These are phyloP conservation scores for Akanthomyces muscarius DNA, from an alignment of 2,329 filamentous ascomycete species.

Conservation along the genomic window DNA sequence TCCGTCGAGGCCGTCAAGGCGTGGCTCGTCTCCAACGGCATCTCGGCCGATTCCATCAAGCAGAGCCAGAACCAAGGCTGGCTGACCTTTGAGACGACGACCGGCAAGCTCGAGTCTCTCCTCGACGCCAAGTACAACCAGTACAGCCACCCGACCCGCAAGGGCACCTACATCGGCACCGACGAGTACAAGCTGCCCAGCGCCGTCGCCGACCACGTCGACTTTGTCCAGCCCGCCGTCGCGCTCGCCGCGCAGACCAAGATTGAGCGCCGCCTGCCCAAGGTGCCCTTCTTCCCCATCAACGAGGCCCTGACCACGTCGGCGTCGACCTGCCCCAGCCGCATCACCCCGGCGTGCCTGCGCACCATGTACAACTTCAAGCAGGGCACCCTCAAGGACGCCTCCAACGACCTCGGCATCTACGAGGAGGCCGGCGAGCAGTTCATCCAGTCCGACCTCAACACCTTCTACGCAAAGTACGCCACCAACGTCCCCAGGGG, in stretches of 20 bases:
- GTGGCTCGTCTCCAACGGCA: conserved; percentile 50
- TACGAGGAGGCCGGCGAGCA: conserved; percentile 38
- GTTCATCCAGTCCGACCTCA: conserved; percentile 38
- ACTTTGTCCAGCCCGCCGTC: conserved; percentile 38
- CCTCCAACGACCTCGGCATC: conserved; percentile 37
- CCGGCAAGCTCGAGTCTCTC: conserved; percentile 35
- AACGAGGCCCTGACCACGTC: conserved; percentile 33
- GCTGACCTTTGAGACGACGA: conserved; percentile 19
- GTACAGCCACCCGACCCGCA: conserved; percentile 37
- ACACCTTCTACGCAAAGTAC: conserved; percentile 34
- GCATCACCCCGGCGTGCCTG: background rate
- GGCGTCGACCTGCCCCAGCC: background rate
- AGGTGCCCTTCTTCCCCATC: background rate
- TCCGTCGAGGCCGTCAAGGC: conserved; percentile 45
- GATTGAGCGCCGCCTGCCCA: conserved; percentile 19
- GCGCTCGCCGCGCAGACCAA: conserved; percentile 20
- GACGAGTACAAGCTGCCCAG: conserved; percentile 38
- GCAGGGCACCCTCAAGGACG: conserved; percentile 37
- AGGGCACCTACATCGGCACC: conserved; percentile 32
- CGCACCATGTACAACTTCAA: conserved; percentile 42
- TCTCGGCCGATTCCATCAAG: conserved; percentile 41
- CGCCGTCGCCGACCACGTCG: conserved; percentile 33
- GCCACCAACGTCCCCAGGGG: conserved; percentile 34
- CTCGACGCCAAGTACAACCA: conserved; percentile 40
- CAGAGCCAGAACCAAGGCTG: conserved; percentile 50